A percentile compares a stretch with the other conserved stretches of the same genome.
Conservation (phyloP, 208 protist species). For the Crithidia fasciculata region DNA sequence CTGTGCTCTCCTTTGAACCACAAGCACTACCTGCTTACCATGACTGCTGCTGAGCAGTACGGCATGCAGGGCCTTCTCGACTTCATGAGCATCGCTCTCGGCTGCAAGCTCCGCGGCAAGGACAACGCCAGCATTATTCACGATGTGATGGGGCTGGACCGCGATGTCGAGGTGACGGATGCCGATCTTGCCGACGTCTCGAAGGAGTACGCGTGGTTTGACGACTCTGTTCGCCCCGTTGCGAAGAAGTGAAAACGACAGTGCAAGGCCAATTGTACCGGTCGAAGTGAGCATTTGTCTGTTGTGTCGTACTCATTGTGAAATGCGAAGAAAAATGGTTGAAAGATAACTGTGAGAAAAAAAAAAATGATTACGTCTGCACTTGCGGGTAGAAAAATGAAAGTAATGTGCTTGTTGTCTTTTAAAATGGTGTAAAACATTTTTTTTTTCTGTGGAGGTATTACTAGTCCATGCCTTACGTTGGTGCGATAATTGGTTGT, state of each 20-base stretch:
- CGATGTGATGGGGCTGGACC: slow-evolving; percentile 63
- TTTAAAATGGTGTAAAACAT: neutral
- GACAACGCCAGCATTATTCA: slow-evolving; percentile 55
- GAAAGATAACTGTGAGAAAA: neutral
- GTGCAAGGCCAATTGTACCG: too few relatives aligned
- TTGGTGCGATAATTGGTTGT: slow-evolving; percentile 6
- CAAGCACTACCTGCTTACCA: slow-evolving; percentile 64
- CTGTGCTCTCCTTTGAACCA: slow-evolving; percentile 45
- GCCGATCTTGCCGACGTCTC: slow-evolving; percentile 52
- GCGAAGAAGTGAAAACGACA: slow-evolving; percentile 25
- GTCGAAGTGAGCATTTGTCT: too few relatives aligned
- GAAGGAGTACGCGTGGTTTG: slow-evolving; percentile 69
- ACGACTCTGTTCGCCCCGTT: slow-evolving; percentile 43
- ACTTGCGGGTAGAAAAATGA: neutral
- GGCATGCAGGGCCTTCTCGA: slow-evolving; percentile 74
- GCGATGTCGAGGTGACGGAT: slow-evolving; percentile 39
- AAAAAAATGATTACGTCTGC: neutral
- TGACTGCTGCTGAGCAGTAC: slow-evolving; percentile 78
- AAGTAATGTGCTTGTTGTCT: neutral
- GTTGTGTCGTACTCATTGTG: too few relatives aligned
- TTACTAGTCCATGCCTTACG: neutral
- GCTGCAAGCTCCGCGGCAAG: slow-evolving; percentile 78
- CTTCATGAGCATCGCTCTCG: slow-evolving; percentile 70
- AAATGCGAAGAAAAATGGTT: slow-evolving; percentile 4
- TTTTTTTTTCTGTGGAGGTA: neutral